These are phyloP conservation scores for Fusarium domesticum DNA, from an alignment of 2,329 filamentous ascomycete species.

Conservation along the genomic window DNA sequence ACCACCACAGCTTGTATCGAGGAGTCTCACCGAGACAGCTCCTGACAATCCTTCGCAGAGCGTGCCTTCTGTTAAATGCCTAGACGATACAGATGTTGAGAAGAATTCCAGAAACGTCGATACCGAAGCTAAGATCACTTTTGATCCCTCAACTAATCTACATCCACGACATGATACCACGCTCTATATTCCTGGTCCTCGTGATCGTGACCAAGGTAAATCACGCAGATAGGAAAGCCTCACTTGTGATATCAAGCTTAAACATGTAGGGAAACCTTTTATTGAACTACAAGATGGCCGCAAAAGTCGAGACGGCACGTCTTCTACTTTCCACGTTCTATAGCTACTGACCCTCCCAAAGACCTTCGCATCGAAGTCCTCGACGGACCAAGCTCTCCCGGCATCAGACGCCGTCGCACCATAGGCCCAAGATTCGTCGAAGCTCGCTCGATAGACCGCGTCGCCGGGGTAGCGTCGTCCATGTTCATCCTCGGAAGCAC, in stretches of 20 bases:
- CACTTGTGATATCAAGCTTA: constrained; percentile 1
- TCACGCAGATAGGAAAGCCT: not conserved
- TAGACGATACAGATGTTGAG: not conserved
- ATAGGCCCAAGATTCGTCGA: constrained; percentile 27
- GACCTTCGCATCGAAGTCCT: constrained; percentile 20
- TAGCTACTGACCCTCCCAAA: constrained; percentile 5
- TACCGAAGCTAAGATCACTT: constrained; percentile 24
- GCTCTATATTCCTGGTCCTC: constrained; percentile 33
- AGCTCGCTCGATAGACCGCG: constrained; percentile 37
- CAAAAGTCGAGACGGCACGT: constrained; percentile 21
- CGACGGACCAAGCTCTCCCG: constrained; percentile 12
- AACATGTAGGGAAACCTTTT: constrained; percentile 28
- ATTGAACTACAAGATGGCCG: constrained; percentile 25
- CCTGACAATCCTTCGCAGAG: not conserved
- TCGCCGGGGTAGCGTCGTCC: constrained; percentile 35
- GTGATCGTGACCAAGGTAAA: constrained; percentile 32
- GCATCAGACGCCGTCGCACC: constrained; percentile 25
- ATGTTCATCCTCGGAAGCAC: constrained; percentile 38
- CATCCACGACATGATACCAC: constrained; percentile 27
- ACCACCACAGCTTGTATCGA: not conserved
- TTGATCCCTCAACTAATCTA: constrained; percentile 27
- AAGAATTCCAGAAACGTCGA: constrained; percentile 2
- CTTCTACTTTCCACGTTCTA: not conserved
- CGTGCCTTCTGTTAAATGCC: not conserved
- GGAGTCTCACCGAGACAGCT: not conserved